Evolutionary conservation across 352 stramenopile genomes (phyloP).

Genomic region (Plasmopara viticola): DNA sequence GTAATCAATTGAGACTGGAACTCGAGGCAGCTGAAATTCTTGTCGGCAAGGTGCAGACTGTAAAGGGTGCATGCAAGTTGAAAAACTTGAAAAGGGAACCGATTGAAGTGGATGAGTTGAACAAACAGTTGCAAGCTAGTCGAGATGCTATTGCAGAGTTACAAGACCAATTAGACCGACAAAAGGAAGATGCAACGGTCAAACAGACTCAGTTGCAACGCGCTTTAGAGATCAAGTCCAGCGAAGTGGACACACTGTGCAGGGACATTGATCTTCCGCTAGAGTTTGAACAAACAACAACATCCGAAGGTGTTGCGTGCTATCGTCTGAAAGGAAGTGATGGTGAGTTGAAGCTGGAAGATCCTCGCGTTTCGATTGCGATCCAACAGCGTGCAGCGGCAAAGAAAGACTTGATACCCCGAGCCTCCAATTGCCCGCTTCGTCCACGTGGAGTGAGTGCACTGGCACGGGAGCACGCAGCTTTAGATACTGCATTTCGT

Average conservation of each 20-base stretch:
- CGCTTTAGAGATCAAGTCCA: constrained; percentile 45
- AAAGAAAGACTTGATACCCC: neutral
- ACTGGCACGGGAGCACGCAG: constrained; percentile 21
- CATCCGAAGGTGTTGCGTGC: constrained; percentile 43
- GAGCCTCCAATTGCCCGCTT: constrained; percentile 8
- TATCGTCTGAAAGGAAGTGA: constrained; percentile 38
- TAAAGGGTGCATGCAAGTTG: constrained; percentile 12
- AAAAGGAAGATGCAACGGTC: constrained; percentile 41
- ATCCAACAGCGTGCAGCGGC: constrained; percentile 14
- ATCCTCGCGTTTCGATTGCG: constrained; percentile 39
- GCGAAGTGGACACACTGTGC: constrained; percentile 51
- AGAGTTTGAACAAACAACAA: constrained; percentile 39
- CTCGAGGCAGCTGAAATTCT: constrained; percentile 20
- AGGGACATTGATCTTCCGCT: constrained; percentile 33
- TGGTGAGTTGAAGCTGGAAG: constrained; percentile 35
- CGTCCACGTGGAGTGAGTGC: constrained; percentile 21
- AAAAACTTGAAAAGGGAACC: neutral
- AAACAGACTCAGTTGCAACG: constrained; percentile 37
- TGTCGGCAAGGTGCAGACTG: constrained; percentile 18
- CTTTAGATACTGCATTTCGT: constrained; percentile 22
- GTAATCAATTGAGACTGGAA: constrained; percentile 25
- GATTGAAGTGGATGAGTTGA: constrained; percentile 7
- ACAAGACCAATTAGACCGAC: constrained; percentile 31
- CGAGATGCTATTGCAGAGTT: constrained; percentile 32
- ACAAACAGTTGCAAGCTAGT: constrained; percentile 20